Percentiles rank a stretch among this genome's conserved stretches.
phyloP scores from a whole-genome alignment of 345 rosid genomes.

The Garcia nutans region DNA sequence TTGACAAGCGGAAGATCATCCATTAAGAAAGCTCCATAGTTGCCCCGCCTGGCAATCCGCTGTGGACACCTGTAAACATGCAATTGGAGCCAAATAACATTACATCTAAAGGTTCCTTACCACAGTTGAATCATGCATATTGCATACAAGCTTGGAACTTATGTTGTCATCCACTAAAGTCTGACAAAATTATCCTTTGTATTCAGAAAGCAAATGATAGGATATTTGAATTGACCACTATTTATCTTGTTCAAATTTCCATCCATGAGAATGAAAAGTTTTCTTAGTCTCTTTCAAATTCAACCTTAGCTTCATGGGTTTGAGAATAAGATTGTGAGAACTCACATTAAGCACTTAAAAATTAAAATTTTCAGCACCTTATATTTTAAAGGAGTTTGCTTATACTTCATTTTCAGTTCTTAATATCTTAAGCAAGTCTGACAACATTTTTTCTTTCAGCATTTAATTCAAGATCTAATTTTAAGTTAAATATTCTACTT shows the following conservation, averaged over 20 bases:
- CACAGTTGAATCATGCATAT: not conserved
- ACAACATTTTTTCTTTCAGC: too few relatives aligned
- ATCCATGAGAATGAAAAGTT: not conserved
- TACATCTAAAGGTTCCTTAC: not conserved
- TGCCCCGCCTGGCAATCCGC: slow-evolving; percentile 82
- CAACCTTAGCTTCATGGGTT: not conserved
- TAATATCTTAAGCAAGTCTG: too few relatives aligned
- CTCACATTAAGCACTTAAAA: too few relatives aligned
- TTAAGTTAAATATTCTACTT: too few relatives aligned
- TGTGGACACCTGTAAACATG: slow-evolving; percentile 73
- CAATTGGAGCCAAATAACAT: not conserved
- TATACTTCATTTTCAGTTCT: too few relatives aligned
- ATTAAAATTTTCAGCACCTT: not conserved
- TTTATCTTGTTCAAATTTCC: too few relatives aligned
- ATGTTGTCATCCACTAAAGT: not conserved
- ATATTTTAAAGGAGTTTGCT: too few relatives aligned
- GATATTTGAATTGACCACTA: not conserved
- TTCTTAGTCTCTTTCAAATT: not conserved
- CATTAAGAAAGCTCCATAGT: slow-evolving; percentile 96
- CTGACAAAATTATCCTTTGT: not conserved
- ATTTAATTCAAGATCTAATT: too few relatives aligned
- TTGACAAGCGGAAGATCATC: slow-evolving; percentile 87
- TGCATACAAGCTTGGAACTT: not conserved
- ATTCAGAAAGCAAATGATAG: not conserved
- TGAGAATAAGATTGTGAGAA: not conserved